A percentile compares a stretch with the other conserved stretches of the same genome.
Conservation (phyloP, 192 early-diverging fungal species). For the Dispira simplex region DNA sequence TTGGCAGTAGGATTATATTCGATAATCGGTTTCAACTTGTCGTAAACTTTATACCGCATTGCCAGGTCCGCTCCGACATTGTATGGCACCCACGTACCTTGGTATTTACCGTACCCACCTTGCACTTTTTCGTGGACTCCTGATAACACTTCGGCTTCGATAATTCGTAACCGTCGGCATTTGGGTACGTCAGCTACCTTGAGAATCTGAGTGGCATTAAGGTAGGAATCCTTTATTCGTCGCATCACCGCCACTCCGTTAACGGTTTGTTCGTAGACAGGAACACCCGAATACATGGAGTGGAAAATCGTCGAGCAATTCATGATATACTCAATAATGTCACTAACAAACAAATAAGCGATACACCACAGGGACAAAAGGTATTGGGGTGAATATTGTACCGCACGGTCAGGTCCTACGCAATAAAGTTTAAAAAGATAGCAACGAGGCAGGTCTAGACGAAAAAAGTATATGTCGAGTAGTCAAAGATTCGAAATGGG, state of each 20-base stretch:
- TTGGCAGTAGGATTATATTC: conserved; percentile 54
- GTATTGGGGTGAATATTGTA: background rate
- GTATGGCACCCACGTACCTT: conserved; percentile 89
- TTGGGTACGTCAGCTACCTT: conserved; percentile 96
- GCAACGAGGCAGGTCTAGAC: background rate
- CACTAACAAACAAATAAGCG: background rate
- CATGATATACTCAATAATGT: background rate
- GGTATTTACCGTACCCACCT: conserved; percentile 98
- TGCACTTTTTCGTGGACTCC: conserved; percentile 92
- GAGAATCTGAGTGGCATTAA: conserved; percentile 97
- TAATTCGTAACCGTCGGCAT: conserved; percentile 76
- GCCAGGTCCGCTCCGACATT: conserved; percentile 68
- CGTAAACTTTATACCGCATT: conserved; percentile 59
- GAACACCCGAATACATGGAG: conserved; percentile 86
- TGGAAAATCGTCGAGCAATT: conserved; percentile 47
- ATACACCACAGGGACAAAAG: background rate
- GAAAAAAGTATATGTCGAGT: background rate
- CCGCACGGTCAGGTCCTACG: background rate
- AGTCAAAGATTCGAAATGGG: background rate
- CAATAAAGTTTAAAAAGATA: background rate
- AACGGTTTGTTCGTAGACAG: conserved; percentile 90
- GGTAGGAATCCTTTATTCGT: conserved; percentile 67
- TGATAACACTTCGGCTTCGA: conserved; percentile 81
- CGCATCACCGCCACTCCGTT: conserved; percentile 62
- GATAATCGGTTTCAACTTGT: conserved; percentile 57